phyloP scores from a whole-genome alignment of 2,329 filamentous ascomycete species.

The Xylaria sp. region DNA sequence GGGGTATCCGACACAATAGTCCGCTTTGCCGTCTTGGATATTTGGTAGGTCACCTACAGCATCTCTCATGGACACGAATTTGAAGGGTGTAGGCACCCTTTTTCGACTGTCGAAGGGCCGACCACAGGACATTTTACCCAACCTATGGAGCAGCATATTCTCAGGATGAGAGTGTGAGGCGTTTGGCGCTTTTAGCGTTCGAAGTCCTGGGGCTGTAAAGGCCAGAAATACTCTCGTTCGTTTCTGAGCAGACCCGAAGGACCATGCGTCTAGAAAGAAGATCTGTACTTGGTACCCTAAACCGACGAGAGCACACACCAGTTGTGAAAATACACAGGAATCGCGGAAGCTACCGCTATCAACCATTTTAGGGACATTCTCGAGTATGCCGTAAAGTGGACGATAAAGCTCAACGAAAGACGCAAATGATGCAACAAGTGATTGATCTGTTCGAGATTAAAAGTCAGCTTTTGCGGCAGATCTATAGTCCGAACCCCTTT shows the following conservation, averaged over 20 bases:
- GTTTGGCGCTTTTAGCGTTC: conserved; percentile 64
- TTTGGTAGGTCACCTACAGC: conserved; percentile 69
- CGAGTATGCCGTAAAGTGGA: conserved; percentile 78
- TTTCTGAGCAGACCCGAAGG: conserved; percentile 71
- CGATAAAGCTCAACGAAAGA: conserved; percentile 79
- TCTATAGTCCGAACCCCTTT: background rate
- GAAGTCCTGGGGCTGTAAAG: conserved; percentile 73
- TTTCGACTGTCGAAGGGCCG: conserved; percentile 66
- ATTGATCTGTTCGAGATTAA: conserved; percentile 61
- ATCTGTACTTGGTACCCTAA: conserved; percentile 81
- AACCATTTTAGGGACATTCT: conserved; percentile 79
- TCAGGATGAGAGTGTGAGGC: conserved; percentile 72
- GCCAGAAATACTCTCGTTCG: conserved; percentile 76
- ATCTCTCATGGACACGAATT: conserved; percentile 62
- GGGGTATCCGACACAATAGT: conserved; percentile 71
- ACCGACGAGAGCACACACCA: conserved; percentile 77
- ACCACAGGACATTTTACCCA: conserved; percentile 71
- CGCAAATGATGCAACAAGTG: conserved; percentile 79
- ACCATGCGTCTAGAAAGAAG: conserved; percentile 75
- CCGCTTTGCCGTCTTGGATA: conserved; percentile 69
- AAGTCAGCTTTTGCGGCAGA: conserved; percentile 3
- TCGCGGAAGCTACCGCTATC: conserved; percentile 57
- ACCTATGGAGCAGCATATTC: conserved; percentile 42
- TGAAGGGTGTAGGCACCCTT: conserved; percentile 67
- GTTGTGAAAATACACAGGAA: conserved; percentile 76